Base-by-base conservation (phyloP, 2,329 filamentous ascomycete species). In the Daldinia sp. region DNA sequence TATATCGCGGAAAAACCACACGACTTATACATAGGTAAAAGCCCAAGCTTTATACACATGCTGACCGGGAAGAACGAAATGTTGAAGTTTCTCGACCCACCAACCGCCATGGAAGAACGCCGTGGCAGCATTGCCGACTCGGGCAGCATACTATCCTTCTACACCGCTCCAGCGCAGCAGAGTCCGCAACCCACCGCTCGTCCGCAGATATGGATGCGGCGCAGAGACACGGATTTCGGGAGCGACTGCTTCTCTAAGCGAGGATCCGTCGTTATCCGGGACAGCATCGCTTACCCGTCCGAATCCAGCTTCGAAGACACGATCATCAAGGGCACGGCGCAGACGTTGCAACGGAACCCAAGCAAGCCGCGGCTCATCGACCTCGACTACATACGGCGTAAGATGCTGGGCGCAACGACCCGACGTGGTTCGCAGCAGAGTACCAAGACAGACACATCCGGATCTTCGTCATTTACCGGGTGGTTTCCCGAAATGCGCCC, bases 261-360 rank as follows among this genome's bases (percentile, higher is more conserved):
- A 4, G 67, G 48, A 2, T 55, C 67, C 4, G 55, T 63, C n/a
- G 56, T 55, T 9, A 51, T 70, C 55, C 65, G 68, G 7, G 65
- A 63, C 4, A 70, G 68, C 59, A 54, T 70, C 13, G 51, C 42
- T n/a, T 70, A 70, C 39, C 61, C 68, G 0, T 68, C 68, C 3
- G 65, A 63, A 9, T 65, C 65, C 6, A 56, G 44, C 1, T 70
- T 70, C 62, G 68, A 70, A 46, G 62, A 51, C 13, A 68, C 56
- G 1, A 68, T 70, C 33, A 53, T 57, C 20, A 57, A 60, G 42
- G 65, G 68, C 30, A 68, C 62, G 20, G 68, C 68, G 28, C 50
- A 65, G 33, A 57, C 33, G 6, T 54, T 65, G 18, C 48, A 39
- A 2, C 65, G 62, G 15, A 30, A 35, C 23, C 37, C 59, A 13